phyloP scores from a whole-genome alignment of 2,329 filamentous ascomycete species.

The Cytospora piceae region DNA sequence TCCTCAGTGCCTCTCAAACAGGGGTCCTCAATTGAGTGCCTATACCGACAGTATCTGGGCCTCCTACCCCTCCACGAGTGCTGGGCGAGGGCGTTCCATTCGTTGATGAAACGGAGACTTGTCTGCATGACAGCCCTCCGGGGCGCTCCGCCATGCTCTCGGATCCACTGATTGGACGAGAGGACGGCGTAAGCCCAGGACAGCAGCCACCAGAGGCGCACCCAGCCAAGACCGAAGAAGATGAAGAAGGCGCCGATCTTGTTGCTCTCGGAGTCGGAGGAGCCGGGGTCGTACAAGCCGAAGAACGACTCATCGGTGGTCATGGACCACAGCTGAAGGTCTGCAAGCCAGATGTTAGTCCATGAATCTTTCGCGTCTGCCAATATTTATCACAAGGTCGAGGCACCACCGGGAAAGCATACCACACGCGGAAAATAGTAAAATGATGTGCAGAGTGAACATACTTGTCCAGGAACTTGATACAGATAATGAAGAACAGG shows the following conservation, averaged over 20 bases:
- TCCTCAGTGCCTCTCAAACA: not conserved
- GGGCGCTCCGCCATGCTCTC: not conserved
- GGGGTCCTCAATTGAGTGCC: no score
- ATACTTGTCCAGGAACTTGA: no score
- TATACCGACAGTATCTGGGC: constrained; percentile 3
- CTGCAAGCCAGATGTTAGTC: not conserved
- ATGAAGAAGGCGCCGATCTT: not conserved
- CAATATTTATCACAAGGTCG: fast-evolving
- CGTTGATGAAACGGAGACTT: not conserved
- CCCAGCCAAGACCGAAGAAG: not conserved
- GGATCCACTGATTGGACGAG: not conserved
- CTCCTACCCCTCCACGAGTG: not conserved
- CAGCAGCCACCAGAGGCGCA: not conserved
- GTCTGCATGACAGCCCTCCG: constrained; percentile 6
- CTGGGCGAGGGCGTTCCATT: not conserved
- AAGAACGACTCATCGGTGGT: not conserved
- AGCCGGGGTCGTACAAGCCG: not conserved
- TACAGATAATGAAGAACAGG: no score
- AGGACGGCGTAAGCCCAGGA: constrained; percentile 6
- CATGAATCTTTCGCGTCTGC: not conserved
- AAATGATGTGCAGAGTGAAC: no score
- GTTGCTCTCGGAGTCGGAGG: not conserved
- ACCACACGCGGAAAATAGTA: not conserved
- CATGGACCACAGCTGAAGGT: not conserved
- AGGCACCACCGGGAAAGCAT: not conserved